Conservation (phyloP, 148 eudicot species). For the Rhododendron ovatum region DNA sequence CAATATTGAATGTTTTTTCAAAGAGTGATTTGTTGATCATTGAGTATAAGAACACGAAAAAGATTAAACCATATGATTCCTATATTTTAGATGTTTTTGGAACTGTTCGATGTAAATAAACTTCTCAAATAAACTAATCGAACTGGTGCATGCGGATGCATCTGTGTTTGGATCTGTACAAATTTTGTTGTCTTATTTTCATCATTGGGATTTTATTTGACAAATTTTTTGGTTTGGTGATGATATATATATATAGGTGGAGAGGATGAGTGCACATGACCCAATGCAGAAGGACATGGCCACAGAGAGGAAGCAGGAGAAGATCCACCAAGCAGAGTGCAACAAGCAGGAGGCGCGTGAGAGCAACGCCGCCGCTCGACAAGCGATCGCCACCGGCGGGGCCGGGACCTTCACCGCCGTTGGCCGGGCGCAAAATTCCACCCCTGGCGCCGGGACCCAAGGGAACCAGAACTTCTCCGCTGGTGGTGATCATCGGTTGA, state of each 20-base stretch:
- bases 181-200: not conserved
- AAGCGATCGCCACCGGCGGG: conserved; percentile 20
- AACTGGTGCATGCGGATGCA: not conserved
- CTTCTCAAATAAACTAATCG: not conserved
- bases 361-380: conserved; percentile 35
- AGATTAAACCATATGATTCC: too few species aligned
- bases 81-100: too few species aligned
- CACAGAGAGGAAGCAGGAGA: conserved; percentile 42
- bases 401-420: conserved; percentile 30
- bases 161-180: not conserved
- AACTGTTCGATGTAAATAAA: not conserved
- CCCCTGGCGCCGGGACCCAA: not conserved
- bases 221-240: not conserved
- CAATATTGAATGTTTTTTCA: not conserved
- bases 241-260: conserved; percentile 23
- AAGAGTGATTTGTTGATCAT: not conserved
- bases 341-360: conserved; percentile 42
- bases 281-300: conserved; percentile 47
- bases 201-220: not conserved
- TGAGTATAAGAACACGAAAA: too few species aligned
- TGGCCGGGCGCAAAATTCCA: not conserved
- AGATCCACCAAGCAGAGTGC: conserved; percentile 41
- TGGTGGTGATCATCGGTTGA: not conserved
- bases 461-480: not conserved
- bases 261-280: conserved; percentile 36